Conservation (phyloP, 1,284 basidiomycete genomes). For the Tylopilus sp. region DNA sequence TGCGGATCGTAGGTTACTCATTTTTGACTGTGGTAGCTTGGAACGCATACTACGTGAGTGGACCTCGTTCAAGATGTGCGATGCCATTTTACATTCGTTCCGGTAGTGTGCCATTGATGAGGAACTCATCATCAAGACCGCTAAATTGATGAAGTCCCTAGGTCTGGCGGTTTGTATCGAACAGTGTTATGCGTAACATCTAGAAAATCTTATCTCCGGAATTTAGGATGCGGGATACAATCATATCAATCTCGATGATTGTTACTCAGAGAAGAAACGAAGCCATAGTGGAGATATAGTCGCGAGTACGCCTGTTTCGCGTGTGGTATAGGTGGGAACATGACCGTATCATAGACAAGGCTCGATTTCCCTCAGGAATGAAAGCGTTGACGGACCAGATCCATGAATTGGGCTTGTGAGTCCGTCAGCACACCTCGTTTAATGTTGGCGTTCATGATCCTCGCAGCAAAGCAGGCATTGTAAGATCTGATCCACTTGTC, state of each 20-base stretch:
- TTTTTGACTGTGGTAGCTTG: slow-evolving; percentile 39
- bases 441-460: slow-evolving; percentile 1
- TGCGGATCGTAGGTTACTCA: slow-evolving; percentile 7
- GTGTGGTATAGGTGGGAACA: background rate
- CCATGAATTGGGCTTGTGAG: slow-evolving; percentile 51
- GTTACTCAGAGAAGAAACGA: slow-evolving; percentile 52
- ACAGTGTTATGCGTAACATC: background rate
- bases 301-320: slow-evolving; percentile 33
- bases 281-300: slow-evolving; percentile 45
- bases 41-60: slow-evolving; percentile 55
- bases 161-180: slow-evolving; percentile 43
- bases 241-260: slow-evolving; percentile 56
- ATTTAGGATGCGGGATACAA: slow-evolving; percentile 51
- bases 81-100: background rate
- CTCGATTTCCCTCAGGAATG: slow-evolving; percentile 50
- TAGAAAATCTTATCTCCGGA: background rate
- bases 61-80: background rate
- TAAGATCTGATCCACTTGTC: slow-evolving; percentile 22
- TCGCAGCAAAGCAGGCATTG: slow-evolving; percentile 50
- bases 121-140: slow-evolving; percentile 45
- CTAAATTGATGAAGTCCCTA: slow-evolving; percentile 44
- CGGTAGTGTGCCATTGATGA: slow-evolving; percentile 55
- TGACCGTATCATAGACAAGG: slow-evolving; percentile 34
- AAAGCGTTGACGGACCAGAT: slow-evolving; percentile 48
- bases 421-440: slow-evolving; percentile 1